phyloP scores from a whole-genome alignment of 345 rosid species.

The Gossypium arboreum region DNA sequence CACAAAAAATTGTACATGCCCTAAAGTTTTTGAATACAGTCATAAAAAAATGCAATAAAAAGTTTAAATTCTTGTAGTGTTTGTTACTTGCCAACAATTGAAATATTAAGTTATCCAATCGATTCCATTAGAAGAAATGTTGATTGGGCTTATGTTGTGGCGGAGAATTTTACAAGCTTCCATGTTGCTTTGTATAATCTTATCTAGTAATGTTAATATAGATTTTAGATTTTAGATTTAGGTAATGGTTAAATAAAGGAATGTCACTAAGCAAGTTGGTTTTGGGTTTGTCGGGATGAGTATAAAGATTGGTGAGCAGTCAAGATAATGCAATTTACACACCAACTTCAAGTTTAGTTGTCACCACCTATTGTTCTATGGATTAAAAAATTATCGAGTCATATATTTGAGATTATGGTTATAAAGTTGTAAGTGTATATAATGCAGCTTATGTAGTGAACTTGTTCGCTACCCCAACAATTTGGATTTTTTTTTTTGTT shows the following conservation, averaged over 20 bases:
- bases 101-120: slow-evolving; percentile 12
- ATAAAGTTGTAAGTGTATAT: slow-evolving; percentile 24
- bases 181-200: slow-evolving; percentile 26
- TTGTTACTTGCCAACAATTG: neutral
- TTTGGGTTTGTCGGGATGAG: slow-evolving; percentile 25
- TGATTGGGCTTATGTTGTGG: slow-evolving; percentile 21
- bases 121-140: slow-evolving; percentile 15
- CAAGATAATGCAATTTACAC: slow-evolving; percentile 15
- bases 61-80: neutral
- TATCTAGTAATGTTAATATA: neutral
- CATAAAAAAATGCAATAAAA: too few species aligned
- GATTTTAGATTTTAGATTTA: slow-evolving; percentile 20
- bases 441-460: slow-evolving; percentile 33
- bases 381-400: slow-evolving; percentile 27
- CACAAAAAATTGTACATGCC: too few species aligned
- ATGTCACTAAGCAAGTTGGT: slow-evolving; percentile 17
- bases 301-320: slow-evolving; percentile 11
- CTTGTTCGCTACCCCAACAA: slow-evolving; percentile 11
- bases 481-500: slow-evolving; percentile 25
- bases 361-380: neutral
- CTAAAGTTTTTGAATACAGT: too few species aligned
- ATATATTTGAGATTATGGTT: slow-evolving; percentile 19
- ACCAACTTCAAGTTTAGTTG: slow-evolving; percentile 11
- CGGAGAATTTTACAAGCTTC: slow-evolving; percentile 1
- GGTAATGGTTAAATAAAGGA: slow-evolving; percentile 15